A percentile compares a stretch with the other conserved stretches of the same genome.
Evolutionary conservation across 192 early-diverging fungal genomes (phyloP).

Genomic region (Coemansia sp.): DNA sequence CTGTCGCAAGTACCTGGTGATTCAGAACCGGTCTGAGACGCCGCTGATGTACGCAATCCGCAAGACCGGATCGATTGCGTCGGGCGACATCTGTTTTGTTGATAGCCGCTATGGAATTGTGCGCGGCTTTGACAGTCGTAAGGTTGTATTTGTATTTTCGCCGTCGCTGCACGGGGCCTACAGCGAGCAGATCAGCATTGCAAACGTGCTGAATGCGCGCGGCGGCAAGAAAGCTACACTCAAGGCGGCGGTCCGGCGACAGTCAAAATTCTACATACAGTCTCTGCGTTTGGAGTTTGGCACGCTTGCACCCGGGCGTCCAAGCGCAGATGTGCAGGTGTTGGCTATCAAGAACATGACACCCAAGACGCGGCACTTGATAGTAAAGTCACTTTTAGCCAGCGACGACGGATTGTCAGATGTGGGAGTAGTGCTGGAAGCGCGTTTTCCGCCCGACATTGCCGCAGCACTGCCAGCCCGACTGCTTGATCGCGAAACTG

Average conservation of each 20-base stretch:
- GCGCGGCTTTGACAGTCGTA: slow-evolving; percentile 84
- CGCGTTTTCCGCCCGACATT: slow-evolving; percentile 32
- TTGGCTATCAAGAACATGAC: slow-evolving; percentile 84
- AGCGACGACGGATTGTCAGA: not conserved
- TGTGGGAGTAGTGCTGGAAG: slow-evolving; percentile 16
- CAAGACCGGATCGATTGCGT: slow-evolving; percentile 93
- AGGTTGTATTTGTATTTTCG: slow-evolving; percentile 90
- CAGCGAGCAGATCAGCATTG: slow-evolving; percentile 80
- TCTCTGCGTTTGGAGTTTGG: slow-evolving; percentile 76
- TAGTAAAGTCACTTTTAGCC: slow-evolving; percentile 13
- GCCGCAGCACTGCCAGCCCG: slow-evolving; percentile 1
- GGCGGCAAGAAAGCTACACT: slow-evolving; percentile 78
- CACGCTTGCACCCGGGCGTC: slow-evolving; percentile 31
- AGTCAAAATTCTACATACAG: slow-evolving; percentile 83
- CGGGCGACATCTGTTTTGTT: slow-evolving; percentile 78
- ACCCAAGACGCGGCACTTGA: slow-evolving; percentile 74
- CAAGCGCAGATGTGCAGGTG: slow-evolving; percentile 54
- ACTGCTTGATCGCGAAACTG: slow-evolving; percentile 57
- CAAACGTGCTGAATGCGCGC: slow-evolving; percentile 83
- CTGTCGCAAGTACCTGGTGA: slow-evolving; percentile 80
- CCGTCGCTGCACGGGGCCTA: slow-evolving; percentile 87
- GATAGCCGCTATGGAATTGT: slow-evolving; percentile 83
- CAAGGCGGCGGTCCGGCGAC: slow-evolving; percentile 88
- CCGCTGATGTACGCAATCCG: slow-evolving; percentile 87
- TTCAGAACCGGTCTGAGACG: slow-evolving; percentile 88